Conservation (phyloP, 768 basidiomycete genomes). For the Atractiella rhizophila region DNA sequence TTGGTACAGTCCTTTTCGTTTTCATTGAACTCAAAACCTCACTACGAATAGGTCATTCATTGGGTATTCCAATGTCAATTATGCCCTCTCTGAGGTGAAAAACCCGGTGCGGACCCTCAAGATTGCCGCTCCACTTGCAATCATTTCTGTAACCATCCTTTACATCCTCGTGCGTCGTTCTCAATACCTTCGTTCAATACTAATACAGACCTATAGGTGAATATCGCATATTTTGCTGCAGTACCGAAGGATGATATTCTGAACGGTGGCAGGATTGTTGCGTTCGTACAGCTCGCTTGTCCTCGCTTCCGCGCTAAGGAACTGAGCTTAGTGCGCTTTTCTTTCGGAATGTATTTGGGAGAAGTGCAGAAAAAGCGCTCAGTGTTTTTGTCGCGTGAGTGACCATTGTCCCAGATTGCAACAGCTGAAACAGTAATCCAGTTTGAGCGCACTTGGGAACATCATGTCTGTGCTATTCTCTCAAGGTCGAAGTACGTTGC, state of each 20-base stretch:
- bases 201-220: slow-evolving; percentile 7
- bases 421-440: too few species aligned
- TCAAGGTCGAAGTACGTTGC: slow-evolving; percentile 1
- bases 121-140: slow-evolving; percentile 10
- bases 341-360: slow-evolving; percentile 9
- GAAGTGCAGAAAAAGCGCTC: slow-evolving; percentile 4
- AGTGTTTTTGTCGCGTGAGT: slow-evolving; percentile 8
- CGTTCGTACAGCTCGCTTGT: not conserved
- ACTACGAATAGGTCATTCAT: not conserved
- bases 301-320: not conserved
- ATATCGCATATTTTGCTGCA: slow-evolving; percentile 13
- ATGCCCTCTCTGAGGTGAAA: slow-evolving; percentile 9
- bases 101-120: slow-evolving; percentile 10
- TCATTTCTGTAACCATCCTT: slow-evolving; percentile 8
- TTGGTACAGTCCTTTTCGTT: too few species aligned
- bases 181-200: not conserved
- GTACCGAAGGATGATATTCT: slow-evolving; percentile 7
- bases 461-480: slow-evolving; percentile 12
- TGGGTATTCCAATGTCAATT: slow-evolving; percentile 9
- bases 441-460: slow-evolving; percentile 13
- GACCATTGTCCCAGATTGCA: too few species aligned
- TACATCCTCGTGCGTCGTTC: not conserved
- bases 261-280: slow-evolving; percentile 5
- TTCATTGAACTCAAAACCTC: slow-evolving; percentile 3
- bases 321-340: too few species aligned